Evolutionary conservation across 345 rosid species (phyloP).

Genomic region (Arabis hirsuta): DNA sequence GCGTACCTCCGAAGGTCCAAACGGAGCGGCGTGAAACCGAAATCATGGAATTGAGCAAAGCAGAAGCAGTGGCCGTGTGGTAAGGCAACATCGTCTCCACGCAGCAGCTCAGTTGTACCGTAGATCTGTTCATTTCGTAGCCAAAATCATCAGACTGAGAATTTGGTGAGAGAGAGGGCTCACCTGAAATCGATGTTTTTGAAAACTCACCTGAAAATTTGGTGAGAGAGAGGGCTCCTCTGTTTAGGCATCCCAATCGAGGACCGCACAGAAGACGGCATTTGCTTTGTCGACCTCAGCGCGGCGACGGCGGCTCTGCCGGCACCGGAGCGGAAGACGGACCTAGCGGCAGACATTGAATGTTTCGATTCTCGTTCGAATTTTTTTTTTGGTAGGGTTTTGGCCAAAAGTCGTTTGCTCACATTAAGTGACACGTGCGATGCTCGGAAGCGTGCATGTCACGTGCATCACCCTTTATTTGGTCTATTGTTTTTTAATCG

Average conservation of each 20-base stretch:
- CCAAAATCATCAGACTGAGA: neutral
- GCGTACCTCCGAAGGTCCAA: slow-evolving; percentile 72
- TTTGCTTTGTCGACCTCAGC: slow-evolving; percentile 45
- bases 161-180: slow-evolving; percentile 55
- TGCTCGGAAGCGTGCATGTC: neutral
- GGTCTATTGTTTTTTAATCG: too few relatives aligned
- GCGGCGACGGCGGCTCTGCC: slow-evolving; percentile 40
- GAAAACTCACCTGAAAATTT: slow-evolving; percentile 62
- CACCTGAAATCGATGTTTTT: neutral
- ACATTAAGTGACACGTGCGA: neutral
- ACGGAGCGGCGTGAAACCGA: slow-evolving; percentile 62
- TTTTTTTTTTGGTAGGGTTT: slow-evolving; percentile 7
- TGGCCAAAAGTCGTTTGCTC: neutral
- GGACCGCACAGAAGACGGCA: slow-evolving; percentile 45
- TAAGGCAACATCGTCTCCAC: slow-evolving; percentile 80
- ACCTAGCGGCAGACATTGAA: slow-evolving; percentile 75
- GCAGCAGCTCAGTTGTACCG: slow-evolving; percentile 78
- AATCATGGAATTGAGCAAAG: slow-evolving; percentile 86
- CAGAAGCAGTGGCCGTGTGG: slow-evolving; percentile 85
- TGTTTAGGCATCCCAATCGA: slow-evolving; percentile 55
- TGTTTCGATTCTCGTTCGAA: neutral
- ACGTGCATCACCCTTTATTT: neutral
- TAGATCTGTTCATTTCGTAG: slow-evolving; percentile 51
- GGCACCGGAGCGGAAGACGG: slow-evolving; percentile 63
- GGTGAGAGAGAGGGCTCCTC: slow-evolving; percentile 52